Percentiles rank a stretch among this genome's conserved stretches.
Conservation (phyloP, 805 yeast genomes). For the Cyberlindnera subsufficiens region DNA sequence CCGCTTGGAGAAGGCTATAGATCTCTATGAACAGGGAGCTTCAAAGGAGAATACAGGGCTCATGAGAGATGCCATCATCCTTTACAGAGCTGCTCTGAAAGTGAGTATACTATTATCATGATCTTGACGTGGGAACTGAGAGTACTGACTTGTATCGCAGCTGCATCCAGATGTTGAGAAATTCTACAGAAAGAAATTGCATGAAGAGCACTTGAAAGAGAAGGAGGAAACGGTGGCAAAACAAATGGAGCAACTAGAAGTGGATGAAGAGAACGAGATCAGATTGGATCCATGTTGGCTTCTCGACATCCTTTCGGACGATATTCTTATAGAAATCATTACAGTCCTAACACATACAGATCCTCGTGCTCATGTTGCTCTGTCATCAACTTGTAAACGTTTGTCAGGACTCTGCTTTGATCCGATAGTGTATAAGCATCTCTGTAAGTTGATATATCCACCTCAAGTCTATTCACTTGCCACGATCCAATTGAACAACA, state of each 20-base stretch:
- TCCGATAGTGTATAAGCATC: slow-evolving; percentile 41
- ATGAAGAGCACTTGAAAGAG: slow-evolving; percentile 34
- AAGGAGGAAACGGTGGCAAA: slow-evolving; percentile 8
- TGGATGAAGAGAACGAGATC: slow-evolving; percentile 7
- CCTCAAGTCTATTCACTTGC: slow-evolving; percentile 46
- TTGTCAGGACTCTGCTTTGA: slow-evolving; percentile 54
- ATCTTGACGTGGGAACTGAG: too few relatives aligned
- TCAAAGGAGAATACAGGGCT: slow-evolving; percentile 67
- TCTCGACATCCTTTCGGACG: slow-evolving; percentile 46
- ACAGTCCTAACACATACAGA: slow-evolving; percentile 38
- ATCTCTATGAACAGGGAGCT: slow-evolving; percentile 63
- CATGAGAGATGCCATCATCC: slow-evolving; percentile 75
- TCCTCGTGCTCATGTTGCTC: slow-evolving; percentile 61
- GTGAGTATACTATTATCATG: neutral
- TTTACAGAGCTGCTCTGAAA: slow-evolving; percentile 65
- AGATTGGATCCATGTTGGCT: slow-evolving; percentile 33
- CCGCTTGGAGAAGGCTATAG: slow-evolving; percentile 41
- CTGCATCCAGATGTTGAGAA: slow-evolving; percentile 54
- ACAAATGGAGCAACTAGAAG: neutral
- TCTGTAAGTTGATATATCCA: slow-evolving; percentile 48
- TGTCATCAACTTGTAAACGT: slow-evolving; percentile 54
- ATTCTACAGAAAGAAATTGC: slow-evolving; percentile 52
- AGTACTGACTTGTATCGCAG: slow-evolving; percentile 1
- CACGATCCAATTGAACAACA: slow-evolving; percentile 30
- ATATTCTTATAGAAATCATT: slow-evolving; percentile 47